Evolutionary conservation across 148 eudicot genomes (phyloP).

Genomic region (Rhododendron ovatum): DNA sequence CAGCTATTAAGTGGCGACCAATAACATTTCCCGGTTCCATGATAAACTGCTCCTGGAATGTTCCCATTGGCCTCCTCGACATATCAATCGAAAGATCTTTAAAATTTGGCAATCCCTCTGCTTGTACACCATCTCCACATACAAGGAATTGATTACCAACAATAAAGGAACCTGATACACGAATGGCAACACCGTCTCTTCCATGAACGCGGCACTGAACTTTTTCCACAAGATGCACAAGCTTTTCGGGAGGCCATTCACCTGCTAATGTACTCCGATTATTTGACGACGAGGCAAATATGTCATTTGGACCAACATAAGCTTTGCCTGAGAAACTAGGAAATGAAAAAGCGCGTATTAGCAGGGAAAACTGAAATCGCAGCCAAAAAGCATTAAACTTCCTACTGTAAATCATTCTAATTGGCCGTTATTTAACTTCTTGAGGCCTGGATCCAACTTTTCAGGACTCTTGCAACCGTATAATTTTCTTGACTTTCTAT

Average conservation of each 20-base stretch:
- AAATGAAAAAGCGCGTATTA: not conserved
- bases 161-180: conserved; percentile 79
- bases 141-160: conserved; percentile 83
- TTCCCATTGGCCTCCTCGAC: conserved; percentile 61
- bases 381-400: no score
- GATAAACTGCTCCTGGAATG: conserved; percentile 82
- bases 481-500: not conserved
- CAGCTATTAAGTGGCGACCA: conserved; percentile 59
- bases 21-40: conserved; percentile 60
- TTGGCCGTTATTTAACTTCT: no score
- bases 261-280: conserved; percentile 75
- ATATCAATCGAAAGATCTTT: conserved; percentile 70
- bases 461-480: no score
- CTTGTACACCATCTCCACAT: conserved; percentile 91
- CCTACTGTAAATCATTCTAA: no score
- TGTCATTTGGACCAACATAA: conserved; percentile 47
- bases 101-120: conserved; percentile 83
- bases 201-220: conserved; percentile 85
- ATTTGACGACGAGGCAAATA: conserved; percentile 46
- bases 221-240: conserved; percentile 87
- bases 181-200: conserved; percentile 67
- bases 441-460: no score
- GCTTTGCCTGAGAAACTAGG: conserved; percentile 75
- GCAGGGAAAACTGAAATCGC: no score
- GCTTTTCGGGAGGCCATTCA: conserved; percentile 84